Percentiles rank a stretch among this genome's conserved stretches.
These are phyloP conservation scores for Pholiota conissans DNA, from an alignment of 768 basidiomycete genomes.

Conservation along the genomic window DNA sequence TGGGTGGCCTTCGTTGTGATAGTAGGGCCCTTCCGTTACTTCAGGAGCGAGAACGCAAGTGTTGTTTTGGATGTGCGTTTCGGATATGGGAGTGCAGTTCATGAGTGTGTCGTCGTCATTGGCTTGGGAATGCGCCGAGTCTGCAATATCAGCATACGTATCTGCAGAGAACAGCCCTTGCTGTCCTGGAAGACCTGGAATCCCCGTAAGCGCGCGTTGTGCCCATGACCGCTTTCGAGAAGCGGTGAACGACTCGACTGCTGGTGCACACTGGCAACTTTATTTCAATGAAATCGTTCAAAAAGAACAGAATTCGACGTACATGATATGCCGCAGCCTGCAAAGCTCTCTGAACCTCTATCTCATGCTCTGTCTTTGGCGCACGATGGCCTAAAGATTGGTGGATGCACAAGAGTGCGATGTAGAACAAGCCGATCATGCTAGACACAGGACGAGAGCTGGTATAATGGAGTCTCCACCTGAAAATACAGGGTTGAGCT, in stretches of 20 bases:
- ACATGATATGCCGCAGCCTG: conserved; percentile 56
- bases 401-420: conserved; percentile 21
- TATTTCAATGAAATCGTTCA: neutral
- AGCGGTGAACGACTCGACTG: conserved; percentile 51
- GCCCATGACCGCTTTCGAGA: conserved; percentile 47
- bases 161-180: conserved; percentile 41
- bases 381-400: conserved; percentile 39
- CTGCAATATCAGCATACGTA: conserved; percentile 32
- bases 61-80: conserved; percentile 52
- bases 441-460: neutral
- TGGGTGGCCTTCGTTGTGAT: conserved; percentile 48
- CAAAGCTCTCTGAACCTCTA: conserved; percentile 46
- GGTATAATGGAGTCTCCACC: neutral
- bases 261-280: conserved; percentile 45
- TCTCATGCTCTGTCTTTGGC: conserved; percentile 44
- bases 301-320: conserved; percentile 14
- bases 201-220: conserved; percentile 32
- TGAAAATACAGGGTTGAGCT: neutral
- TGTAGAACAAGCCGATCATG: conserved; percentile 10
- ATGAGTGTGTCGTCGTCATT: conserved; percentile 34
- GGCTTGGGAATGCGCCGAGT: conserved; percentile 15
- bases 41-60: conserved; percentile 54
- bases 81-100: conserved; percentile 46
- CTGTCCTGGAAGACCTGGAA: conserved; percentile 18
- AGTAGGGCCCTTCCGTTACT: conserved; percentile 56